These are phyloP conservation scores for Wakefieldia striispora DNA, from an alignment of 768 basidiomycete species.

Conservation along the genomic window DNA sequence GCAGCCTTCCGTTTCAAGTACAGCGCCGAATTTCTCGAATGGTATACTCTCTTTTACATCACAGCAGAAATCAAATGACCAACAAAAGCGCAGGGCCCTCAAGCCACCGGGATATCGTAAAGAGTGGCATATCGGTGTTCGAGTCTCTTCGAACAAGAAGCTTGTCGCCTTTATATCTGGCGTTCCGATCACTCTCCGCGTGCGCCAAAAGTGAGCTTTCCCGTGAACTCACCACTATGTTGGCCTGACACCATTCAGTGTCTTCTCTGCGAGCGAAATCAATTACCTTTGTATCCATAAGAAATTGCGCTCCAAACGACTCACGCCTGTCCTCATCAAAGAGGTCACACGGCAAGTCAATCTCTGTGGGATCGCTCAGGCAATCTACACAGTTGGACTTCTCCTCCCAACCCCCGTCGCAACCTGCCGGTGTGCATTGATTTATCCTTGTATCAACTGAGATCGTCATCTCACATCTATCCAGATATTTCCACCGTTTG, in stretches of 20 bases:
- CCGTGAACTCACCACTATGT: not conserved
- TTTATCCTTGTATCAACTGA: not conserved
- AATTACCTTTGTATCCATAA: conserved; percentile 99
- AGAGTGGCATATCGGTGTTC: conserved; percentile 96
- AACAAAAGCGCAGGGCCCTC: conserved; percentile 65
- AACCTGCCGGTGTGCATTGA: conserved; percentile 63
- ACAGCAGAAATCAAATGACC: not conserved
- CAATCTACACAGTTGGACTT: conserved; percentile 94
- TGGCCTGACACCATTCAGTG: conserved; percentile 38
- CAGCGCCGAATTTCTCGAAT: conserved; percentile 88
- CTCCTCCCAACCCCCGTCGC: conserved; percentile 92
- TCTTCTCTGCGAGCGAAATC: conserved; percentile 80
- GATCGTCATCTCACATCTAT: conserved; percentile 3
- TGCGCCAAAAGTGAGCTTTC: conserved; percentile 70
- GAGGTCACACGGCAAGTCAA: conserved; percentile 94
- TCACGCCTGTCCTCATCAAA: conserved; percentile 95
- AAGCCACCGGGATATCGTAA: conserved; percentile 90
- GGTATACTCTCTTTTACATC: conserved; percentile 46
- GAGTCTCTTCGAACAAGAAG: conserved; percentile 86
- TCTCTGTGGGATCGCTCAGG: conserved; percentile 89
- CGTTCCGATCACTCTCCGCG: conserved; percentile 82
- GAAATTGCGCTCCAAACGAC: conserved; percentile 90
- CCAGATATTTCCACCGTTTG: conserved; percentile 87
- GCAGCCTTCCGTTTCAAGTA: conserved; percentile 98
- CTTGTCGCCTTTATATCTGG: conserved; percentile 97